Percentiles rank a stretch among this genome's conserved stretches.
phyloP scores from a whole-genome alignment of 2,329 filamentous ascomycete species.

The Lasiodiplodia hormozganensis region DNA sequence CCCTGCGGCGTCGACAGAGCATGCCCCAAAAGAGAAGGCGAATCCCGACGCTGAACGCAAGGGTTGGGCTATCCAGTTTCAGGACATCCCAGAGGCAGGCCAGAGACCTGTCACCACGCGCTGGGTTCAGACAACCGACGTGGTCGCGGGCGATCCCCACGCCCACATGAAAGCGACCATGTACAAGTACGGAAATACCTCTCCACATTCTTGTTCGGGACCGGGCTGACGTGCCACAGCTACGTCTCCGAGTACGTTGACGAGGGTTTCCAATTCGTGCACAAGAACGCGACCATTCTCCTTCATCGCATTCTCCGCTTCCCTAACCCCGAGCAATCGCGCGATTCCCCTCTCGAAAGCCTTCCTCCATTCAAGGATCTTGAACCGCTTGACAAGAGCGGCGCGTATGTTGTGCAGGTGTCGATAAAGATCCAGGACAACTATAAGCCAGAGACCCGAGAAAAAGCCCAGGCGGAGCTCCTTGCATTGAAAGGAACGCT shows the following conservation, averaged over 20 bases:
- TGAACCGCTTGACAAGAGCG: conserved; percentile 61
- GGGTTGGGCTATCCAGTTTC: conserved; percentile 49
- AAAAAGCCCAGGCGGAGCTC: conserved; percentile 62
- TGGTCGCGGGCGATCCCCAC: conserved; percentile 58
- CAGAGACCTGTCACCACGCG: conserved; percentile 62
- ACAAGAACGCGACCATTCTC: conserved; percentile 63
- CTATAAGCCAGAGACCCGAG: conserved; percentile 61
- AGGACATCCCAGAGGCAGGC: conserved; percentile 56
- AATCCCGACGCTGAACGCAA: conserved; percentile 33
- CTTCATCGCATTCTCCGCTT: conserved; percentile 62
- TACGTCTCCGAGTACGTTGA: conserved; percentile 64
- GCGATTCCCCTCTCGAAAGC: conserved; percentile 41
- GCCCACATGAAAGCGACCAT: conserved; percentile 60
- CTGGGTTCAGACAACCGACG: conserved; percentile 55
- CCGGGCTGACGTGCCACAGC: conserved; percentile 42
- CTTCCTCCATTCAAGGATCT: conserved; percentile 56
- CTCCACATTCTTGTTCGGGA: neutral
- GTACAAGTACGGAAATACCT: conserved; percentile 48
- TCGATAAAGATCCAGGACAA: conserved; percentile 64
- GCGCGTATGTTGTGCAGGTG: conserved; percentile 65
- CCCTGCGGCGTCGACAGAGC: conserved; percentile 25
- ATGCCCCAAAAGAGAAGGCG: conserved; percentile 5
- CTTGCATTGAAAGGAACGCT: conserved; percentile 61
- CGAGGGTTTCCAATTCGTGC: conserved; percentile 64
- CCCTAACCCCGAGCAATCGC: conserved; percentile 47